These are phyloP conservation scores for Vitis vinifera DNA, from an alignment of 164 flowering plant species.

Conservation along the genomic window ASM3070453v1 NC_081807.1:1344501-1345000, in stretches of 20 bases:
- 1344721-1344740: constrained; percentile 84
- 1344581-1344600: constrained; percentile 78
- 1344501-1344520: constrained; percentile 90
- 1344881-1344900: not conserved
- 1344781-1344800: constrained; percentile 80
- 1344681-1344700: constrained; percentile 22
- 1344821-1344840: constrained; percentile 17
- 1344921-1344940: not conserved
- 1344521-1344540: constrained; percentile 91
- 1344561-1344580: constrained; percentile 88
- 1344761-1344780: constrained; percentile 83
- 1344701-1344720: constrained; percentile 91
- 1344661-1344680: not conserved
- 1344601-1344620: not conserved
- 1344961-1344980: not conserved
- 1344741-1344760: constrained; percentile 90
- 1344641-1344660: not conserved
- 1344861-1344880: not conserved
- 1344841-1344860: not conserved
- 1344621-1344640: not conserved
- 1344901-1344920: not conserved
- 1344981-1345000: not conserved
- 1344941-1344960: not conserved
- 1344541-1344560: constrained; percentile 92
- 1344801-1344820: constrained; percentile 59